phyloP scores from a whole-genome alignment of 1,139 yeast species.

The Hansenula sp. region DNA sequence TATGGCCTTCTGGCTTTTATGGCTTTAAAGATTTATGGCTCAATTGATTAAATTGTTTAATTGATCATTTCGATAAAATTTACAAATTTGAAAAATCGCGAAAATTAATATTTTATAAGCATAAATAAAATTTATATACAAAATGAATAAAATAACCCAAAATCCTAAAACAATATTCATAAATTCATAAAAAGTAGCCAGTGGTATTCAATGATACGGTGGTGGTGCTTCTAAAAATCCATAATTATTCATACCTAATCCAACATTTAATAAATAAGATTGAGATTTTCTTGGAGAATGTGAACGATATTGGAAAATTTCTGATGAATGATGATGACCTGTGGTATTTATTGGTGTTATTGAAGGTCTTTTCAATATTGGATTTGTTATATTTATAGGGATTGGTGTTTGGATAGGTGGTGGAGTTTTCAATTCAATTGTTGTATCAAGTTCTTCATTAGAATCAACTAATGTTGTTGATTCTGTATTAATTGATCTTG shows the following conservation, averaged over 20 bases:
- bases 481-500: not conserved
- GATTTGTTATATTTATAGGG: not conserved
- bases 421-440: not conserved
- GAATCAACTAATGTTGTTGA: too few relatives aligned
- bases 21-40: too few relatives aligned
- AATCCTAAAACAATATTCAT: not conserved
- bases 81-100: too few relatives aligned
- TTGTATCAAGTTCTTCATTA: too few relatives aligned
- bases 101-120: too few relatives aligned
- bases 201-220: constrained; percentile 10
- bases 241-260: constrained; percentile 13
- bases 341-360: not conserved
- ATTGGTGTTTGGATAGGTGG: not conserved
- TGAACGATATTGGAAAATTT: not conserved
- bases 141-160: not conserved
- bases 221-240: constrained; percentile 14
- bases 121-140: not conserved
- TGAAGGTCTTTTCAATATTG: constrained; percentile 1
- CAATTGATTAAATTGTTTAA: too few relatives aligned
- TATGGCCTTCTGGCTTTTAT: too few relatives aligned
- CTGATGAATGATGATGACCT: not conserved
- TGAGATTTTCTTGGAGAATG: constrained; percentile 21
- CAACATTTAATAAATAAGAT: constrained; percentile 14
- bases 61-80: too few relatives aligned
- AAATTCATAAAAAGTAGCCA: not conserved